Base-by-base conservation (phyloP, 1,284 basidiomycete genomes). In the Salmacisia buchloeana region DNA sequence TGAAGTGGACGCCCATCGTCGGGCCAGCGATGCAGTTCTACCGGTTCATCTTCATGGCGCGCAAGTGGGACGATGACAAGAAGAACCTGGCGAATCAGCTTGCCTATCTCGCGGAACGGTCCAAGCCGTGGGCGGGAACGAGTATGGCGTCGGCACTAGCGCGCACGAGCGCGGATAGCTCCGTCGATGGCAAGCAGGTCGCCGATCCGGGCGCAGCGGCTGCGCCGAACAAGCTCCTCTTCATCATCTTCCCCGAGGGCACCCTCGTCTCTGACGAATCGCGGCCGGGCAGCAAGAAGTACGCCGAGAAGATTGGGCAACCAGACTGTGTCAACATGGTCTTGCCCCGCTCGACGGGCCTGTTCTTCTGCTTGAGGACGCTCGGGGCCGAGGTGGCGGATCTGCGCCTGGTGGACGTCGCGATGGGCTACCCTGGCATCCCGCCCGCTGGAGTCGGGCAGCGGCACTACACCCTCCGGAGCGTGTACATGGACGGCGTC, bases 321-420 rank as follows among this genome's bases (percentile, higher is more conserved):
- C 80, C 85, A 35, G 92, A 97, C 78, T 85, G 92, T 81, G 82
- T 81, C 52, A 88, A 96, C 75, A 80, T 86, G 18, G 84, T 98
- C 6, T 85, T 97, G 56, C 94, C 94, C 0, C 86, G 94, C 56
- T 91, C 92, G 29, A 96, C 92, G 0, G 94, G 94, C 0, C 82
- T 97, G 59, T 87, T 90, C 66, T 92, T 90, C 79, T 90, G 88
- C 67, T 82, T 97, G 38, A 85, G 91, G 29, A 88, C 91, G 0
- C 84, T 97, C 9, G 83, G 87, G 9, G 88, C 90, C 21, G 85
- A 88, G 59, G 85, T 94, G 45, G 88, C 88, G 23, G 85, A 85
- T 64, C 83, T 97, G 66, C 85, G 88, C 71, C 81, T 98, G 21
- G 83, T 97, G n/a, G 73, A 77, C 41, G 69, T 73, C 25, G 96